These are phyloP conservation scores for Apiotrichum siamense DNA, from an alignment of 1,284 basidiomycete species.

Conservation along the genomic window DNA sequence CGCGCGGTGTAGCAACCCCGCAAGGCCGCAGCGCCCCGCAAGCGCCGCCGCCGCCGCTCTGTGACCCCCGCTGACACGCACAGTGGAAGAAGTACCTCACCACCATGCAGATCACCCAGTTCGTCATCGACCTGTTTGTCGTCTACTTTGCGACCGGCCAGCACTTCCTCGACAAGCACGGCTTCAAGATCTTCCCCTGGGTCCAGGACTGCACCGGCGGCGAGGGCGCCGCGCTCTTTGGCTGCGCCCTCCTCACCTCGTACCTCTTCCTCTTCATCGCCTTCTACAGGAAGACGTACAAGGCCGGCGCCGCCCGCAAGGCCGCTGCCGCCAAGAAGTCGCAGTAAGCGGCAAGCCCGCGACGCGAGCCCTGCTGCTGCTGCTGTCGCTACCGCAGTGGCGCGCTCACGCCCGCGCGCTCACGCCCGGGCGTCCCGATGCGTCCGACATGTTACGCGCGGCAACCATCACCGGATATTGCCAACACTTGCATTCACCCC, in stretches of 20 bases:
- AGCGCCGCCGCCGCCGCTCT: too few species aligned
- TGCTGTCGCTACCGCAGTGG: too few species aligned
- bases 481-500: too few species aligned
- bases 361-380: background rate
- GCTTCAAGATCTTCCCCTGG: conserved; percentile 59
- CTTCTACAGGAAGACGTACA: conserved; percentile 49
- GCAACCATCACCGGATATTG: too few species aligned
- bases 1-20: background rate
- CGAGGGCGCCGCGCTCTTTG: conserved; percentile 80
- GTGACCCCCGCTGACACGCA: too few species aligned
- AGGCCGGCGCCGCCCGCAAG: conserved; percentile 30
- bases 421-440: too few species aligned
- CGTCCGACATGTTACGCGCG: too few species aligned
- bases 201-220: conserved; percentile 80
- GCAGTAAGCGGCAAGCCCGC: conserved; percentile 10
- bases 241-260: conserved; percentile 77
- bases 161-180: conserved; percentile 67
- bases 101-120: conserved; percentile 91
- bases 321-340: conserved; percentile 20
- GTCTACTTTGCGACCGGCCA: conserved; percentile 92
- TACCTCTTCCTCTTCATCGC: conserved; percentile 85
- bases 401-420: too few species aligned
- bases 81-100: conserved; percentile 98
- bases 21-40: too few species aligned
- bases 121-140: conserved; percentile 78